These are phyloP conservation scores for Tetrapisispora pingtungensis DNA, from an alignment of 805 yeast genomes.

Conservation along the genomic window DNA sequence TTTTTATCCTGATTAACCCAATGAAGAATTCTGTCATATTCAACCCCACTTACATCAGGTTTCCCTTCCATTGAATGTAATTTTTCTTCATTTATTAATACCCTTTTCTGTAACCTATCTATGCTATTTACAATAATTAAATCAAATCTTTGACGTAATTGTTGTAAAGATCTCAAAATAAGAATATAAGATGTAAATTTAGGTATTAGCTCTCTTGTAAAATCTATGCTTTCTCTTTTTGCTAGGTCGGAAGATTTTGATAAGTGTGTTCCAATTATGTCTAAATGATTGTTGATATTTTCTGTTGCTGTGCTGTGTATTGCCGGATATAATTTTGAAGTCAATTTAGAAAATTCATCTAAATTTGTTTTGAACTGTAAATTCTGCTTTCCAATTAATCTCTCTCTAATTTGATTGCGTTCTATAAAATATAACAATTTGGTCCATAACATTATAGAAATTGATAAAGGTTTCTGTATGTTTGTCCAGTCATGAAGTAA, in stretches of 20 bases:
- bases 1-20: conserved; percentile 50
- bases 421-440: conserved; percentile 55
- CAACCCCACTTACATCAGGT: conserved; percentile 63
- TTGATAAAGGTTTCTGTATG: conserved; percentile 30
- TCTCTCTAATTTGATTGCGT: conserved; percentile 55
- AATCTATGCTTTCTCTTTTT: conserved; percentile 34
- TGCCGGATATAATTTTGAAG: conserved; percentile 34
- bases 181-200: conserved; percentile 59
- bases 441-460: conserved; percentile 44
- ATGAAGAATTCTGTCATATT: conserved; percentile 45
- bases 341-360: conserved; percentile 44
- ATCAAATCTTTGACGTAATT: conserved; percentile 61
- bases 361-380: conserved; percentile 47
- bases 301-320: conserved; percentile 31
- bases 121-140: conserved; percentile 40
- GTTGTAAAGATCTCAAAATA: conserved; percentile 50
- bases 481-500: conserved; percentile 31
- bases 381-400: conserved; percentile 59
- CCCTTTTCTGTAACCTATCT: conserved; percentile 37
- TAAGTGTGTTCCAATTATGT: conserved; percentile 33
- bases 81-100: conserved; percentile 43
- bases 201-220: conserved; percentile 42
- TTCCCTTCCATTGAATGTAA: conserved; percentile 47
- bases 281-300: conserved; percentile 43
- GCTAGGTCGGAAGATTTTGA: conserved; percentile 26